These are phyloP conservation scores for Coleophoma eucalyptorum DNA, from an alignment of 2,329 filamentous ascomycete genomes.

Conservation along the genomic window DNA sequence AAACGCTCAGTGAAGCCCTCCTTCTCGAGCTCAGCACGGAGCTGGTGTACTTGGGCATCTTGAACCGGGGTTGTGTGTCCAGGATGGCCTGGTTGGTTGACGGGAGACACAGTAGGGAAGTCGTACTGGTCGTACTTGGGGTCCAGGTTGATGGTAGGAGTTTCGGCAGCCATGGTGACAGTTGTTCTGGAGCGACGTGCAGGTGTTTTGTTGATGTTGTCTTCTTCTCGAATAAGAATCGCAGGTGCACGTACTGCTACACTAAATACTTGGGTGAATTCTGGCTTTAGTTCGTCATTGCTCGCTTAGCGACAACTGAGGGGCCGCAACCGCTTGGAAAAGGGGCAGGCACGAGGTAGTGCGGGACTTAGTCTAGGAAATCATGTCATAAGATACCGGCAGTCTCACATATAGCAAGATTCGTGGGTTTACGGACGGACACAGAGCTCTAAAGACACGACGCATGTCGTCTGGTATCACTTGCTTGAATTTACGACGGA, in stretches of 20 bases:
- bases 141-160: constrained; percentile 49
- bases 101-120: constrained; percentile 75
- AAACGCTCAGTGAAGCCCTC: constrained; percentile 79
- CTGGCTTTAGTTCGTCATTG: neutral
- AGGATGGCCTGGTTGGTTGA: constrained; percentile 71
- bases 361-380: neutral
- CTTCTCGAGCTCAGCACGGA: constrained; percentile 80
- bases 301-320: neutral
- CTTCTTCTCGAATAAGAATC: neutral
- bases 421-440: too few relatives aligned
- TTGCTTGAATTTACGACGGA: neutral
- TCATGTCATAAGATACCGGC: too few relatives aligned
- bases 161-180: constrained; percentile 21
- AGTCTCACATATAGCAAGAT: too few relatives aligned
- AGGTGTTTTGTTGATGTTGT: constrained; percentile 1
- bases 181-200: neutral
- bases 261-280: constrained; percentile 1
- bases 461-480: too few relatives aligned
- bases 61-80: constrained; percentile 84
- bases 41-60: constrained; percentile 83
- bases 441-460: too few relatives aligned
- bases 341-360: neutral
- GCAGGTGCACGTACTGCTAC: too few relatives aligned
- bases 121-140: constrained; percentile 97
- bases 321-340: neutral